These are phyloP conservation scores for Letharia lupina DNA, from an alignment of 495 filamentous ascomycete genomes.

Conservation along the genomic window DNA sequence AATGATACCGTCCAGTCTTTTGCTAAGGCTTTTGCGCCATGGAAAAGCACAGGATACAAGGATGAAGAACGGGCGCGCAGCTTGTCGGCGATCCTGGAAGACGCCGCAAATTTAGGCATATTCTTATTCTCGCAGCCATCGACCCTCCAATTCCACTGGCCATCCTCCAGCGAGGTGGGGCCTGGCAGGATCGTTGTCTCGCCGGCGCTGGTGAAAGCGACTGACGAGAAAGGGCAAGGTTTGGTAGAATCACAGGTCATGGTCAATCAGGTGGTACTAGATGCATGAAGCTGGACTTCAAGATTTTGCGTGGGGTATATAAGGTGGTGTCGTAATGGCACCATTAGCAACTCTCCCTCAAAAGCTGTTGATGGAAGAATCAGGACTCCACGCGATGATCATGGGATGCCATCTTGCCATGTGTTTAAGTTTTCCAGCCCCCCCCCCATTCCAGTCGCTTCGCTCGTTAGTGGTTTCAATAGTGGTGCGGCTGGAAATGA, in stretches of 20 bases:
- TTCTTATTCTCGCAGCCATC: conserved; percentile 22
- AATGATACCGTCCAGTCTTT: background rate
- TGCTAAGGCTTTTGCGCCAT: conserved; percentile 20
- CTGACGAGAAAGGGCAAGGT: conserved; percentile 14
- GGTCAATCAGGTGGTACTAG: background rate
- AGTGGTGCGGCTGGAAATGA: background rate
- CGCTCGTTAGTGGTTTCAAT: background rate
- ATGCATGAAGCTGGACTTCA: background rate
- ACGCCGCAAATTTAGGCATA: conserved; percentile 19
- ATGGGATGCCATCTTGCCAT: background rate
- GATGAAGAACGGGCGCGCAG: conserved; percentile 15
- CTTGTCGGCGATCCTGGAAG: conserved; percentile 18
- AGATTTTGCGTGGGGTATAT: background rate
- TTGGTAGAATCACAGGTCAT: conserved; percentile 1
- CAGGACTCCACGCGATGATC: background rate
- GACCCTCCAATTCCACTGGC: conserved; percentile 19
- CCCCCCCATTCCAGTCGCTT: background rate
- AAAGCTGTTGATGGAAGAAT: background rate
- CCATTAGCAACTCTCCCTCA: background rate
- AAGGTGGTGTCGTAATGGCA: background rate
- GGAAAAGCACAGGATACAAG: conserved; percentile 15
- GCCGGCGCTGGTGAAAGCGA: conserved; percentile 20
- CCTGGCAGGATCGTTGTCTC: conserved; percentile 9
- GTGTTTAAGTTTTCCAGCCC: background rate
- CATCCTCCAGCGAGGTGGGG: background rate